Evolutionary conservation across 202 grass and related monocot genomes (phyloP).

Genomic region (Zizania palustris): DNA sequence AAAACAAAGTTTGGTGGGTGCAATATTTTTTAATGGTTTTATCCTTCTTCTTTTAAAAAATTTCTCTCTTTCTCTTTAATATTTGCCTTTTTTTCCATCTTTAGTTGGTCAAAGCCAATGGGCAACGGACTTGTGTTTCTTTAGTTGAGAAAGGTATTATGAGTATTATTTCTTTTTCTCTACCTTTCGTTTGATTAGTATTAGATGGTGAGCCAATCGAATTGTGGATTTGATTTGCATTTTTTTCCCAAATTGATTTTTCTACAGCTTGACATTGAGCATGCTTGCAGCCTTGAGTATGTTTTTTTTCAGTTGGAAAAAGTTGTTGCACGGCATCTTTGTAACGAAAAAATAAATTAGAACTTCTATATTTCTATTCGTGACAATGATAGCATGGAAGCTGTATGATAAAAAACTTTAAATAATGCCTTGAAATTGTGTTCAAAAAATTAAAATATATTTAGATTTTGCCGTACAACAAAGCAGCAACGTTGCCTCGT

Average conservation of each 20-base stretch:
- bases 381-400: too few species aligned
- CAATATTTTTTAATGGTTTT: conserved; percentile 44
- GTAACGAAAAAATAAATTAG: too few species aligned
- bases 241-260: not conserved
- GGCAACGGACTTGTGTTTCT: not conserved
- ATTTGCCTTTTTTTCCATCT: not conserved
- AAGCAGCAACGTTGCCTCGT: too few species aligned
- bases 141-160: not conserved
- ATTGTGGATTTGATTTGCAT: conserved; percentile 3
- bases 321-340: too few species aligned
- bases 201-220: not conserved
- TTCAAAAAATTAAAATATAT: too few species aligned
- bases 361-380: too few species aligned
- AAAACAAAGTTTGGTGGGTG: conserved; percentile 41
- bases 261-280: not conserved
- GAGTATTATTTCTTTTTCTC: not conserved
- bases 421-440: too few species aligned
- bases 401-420: too few species aligned
- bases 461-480: too few species aligned
- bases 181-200: not conserved
- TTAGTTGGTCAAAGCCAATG: conserved; percentile 32
- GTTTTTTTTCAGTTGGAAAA: too few species aligned
- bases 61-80: not conserved
- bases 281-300: too few species aligned
- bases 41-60: not conserved